These are phyloP conservation scores for Rhodotorula sp. DNA, from an alignment of 1,284 basidiomycete genomes.

Conservation along the genomic window DNA sequence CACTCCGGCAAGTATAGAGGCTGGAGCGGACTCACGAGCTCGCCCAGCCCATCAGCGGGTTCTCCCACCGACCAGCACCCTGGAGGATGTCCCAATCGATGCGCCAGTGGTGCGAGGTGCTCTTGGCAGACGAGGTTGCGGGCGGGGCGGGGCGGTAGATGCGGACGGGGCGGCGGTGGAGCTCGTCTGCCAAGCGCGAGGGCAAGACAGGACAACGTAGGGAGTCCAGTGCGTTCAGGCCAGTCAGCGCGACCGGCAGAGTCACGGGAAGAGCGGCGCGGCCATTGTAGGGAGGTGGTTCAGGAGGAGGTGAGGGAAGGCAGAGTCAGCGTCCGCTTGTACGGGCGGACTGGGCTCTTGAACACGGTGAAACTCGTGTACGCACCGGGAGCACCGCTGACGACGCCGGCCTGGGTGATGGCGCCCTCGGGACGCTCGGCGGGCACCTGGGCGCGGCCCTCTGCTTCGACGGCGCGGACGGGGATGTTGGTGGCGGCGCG, in stretches of 20 bases:
- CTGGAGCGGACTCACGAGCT: constrained; percentile 57
- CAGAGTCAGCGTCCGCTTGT: background rate
- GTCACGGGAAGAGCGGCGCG: background rate
- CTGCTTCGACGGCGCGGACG: constrained; percentile 22
- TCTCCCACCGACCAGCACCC: constrained; percentile 93
- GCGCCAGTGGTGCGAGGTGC: constrained; percentile 85
- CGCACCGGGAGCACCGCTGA: constrained; percentile 53
- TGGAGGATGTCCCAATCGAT: constrained; percentile 91
- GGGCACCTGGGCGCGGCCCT: constrained; percentile 18
- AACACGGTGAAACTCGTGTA: background rate
- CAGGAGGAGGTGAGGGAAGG: no score
- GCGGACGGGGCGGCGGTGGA: constrained; percentile 82
- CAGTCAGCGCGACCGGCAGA: background rate
- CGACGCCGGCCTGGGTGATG: constrained; percentile 48
- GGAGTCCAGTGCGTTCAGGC: no score
- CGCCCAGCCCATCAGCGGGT: constrained; percentile 97
- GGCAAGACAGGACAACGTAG: background rate
- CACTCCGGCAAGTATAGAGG: no score
- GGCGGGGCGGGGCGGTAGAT: constrained; percentile 93
- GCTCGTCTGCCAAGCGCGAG: constrained; percentile 61
- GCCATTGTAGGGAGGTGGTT: no score
- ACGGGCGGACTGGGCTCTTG: no score
- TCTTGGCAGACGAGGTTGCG: constrained; percentile 90
- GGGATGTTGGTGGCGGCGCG: constrained; percentile 25
- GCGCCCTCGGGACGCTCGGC: constrained; percentile 34